Percentiles rank a stretch among this genome's conserved stretches.
phyloP scores from a whole-genome alignment of 176 grass and related monocot genomes.

The Zoysia pacifica region DNA sequence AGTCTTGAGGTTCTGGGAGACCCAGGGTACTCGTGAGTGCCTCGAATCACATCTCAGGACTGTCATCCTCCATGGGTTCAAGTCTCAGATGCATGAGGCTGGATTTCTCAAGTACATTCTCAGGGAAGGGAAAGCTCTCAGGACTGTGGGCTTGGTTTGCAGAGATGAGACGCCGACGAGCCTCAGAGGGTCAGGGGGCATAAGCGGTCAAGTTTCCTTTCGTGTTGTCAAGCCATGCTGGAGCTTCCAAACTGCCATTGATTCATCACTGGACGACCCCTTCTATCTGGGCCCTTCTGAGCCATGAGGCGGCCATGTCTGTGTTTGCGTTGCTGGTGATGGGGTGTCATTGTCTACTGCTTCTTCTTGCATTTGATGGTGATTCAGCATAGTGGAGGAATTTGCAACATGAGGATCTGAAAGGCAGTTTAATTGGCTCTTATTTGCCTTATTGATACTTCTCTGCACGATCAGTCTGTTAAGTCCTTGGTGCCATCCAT shows the following conservation, averaged over 20 bases:
- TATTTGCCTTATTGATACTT: neutral
- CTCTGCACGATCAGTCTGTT: neutral
- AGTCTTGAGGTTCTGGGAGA: constrained; percentile 21
- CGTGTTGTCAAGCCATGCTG: neutral
- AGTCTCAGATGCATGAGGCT: neutral
- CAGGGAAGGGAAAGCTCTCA: constrained; percentile 16
- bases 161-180: neutral
- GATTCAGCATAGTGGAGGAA: neutral
- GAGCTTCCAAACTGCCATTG: constrained; percentile 24
- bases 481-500: neutral
- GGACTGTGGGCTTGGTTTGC: neutral
- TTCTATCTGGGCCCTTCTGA: neutral
- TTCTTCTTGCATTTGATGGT: neutral
- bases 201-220: neutral
- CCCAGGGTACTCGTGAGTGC: constrained; percentile 10
- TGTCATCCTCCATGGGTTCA: neutral
- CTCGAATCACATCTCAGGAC: constrained; percentile 41
- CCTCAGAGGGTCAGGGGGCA: neutral
- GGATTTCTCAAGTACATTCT: neutral
- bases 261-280: neutral
- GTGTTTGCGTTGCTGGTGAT: neutral
- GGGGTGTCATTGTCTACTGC: neutral
- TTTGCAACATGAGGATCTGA: neutral
- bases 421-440: neutral
- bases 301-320: neutral